phyloP scores from a whole-genome alignment of 2,329 filamentous ascomycete species.

The Trichoderma brevicompactum region DNA sequence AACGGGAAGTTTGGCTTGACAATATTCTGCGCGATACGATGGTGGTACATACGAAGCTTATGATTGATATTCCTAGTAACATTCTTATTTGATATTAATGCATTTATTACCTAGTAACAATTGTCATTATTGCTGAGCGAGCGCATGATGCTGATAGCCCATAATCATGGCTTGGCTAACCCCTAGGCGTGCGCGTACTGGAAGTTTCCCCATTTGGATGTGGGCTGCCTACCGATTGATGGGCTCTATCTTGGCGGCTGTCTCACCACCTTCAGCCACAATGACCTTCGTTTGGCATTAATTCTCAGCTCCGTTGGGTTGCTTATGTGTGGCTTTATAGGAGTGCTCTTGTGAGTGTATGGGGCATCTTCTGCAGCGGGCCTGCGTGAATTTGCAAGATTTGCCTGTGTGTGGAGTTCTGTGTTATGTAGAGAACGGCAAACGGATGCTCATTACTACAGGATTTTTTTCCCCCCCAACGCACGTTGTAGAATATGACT shows the following conservation, averaged over 20 bases:
- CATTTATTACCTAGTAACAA: too few relatives aligned
- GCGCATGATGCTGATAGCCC: background rate
- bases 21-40: too few relatives aligned
- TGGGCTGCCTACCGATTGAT: background rate
- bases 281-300: background rate
- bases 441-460: too few relatives aligned
- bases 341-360: background rate
- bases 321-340: background rate
- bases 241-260: background rate
- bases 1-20: too few relatives aligned
- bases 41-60: too few relatives aligned
- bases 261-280: background rate
- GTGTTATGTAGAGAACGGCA: too few relatives aligned
- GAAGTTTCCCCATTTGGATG: background rate
- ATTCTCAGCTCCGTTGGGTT: background rate
- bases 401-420: too few relatives aligned
- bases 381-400: background rate
- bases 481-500: too few relatives aligned
- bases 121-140: background rate
- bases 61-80: too few relatives aligned
- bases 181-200: conserved; percentile 7
- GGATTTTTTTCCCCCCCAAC: too few relatives aligned
- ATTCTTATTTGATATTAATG: too few relatives aligned
- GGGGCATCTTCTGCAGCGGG: too few relatives aligned
- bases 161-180: background rate